These are phyloP conservation scores for Hibiscus syriacus DNA, from an alignment of 345 rosid species.

Conservation along the genomic window DNA sequence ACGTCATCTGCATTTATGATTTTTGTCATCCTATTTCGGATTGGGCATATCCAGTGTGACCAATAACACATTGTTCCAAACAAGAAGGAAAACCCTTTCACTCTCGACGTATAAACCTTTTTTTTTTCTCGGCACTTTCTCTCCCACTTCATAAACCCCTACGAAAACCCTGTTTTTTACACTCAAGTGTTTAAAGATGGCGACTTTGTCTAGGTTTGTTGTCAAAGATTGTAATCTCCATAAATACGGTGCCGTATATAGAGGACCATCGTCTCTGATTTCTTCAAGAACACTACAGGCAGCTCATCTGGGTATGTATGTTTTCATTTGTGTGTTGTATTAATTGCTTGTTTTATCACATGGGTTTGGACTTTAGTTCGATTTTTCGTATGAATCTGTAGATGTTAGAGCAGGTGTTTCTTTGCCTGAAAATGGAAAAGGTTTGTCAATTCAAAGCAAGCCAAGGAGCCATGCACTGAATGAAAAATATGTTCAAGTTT, in stretches of 20 bases:
- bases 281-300: conserved; percentile 20
- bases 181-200: conserved; percentile 30
- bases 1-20: conserved; percentile 14
- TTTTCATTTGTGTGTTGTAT: conserved; percentile 7
- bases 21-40: background rate
- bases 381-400: conserved; percentile 13
- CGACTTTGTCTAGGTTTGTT: conserved; percentile 56
- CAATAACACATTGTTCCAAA: background rate
- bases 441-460: conserved; percentile 26
- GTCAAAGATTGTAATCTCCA: conserved; percentile 40
- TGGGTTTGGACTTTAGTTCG: conserved; percentile 1
- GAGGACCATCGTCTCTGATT: conserved; percentile 19
- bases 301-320: conserved; percentile 52
- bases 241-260: conserved; percentile 18
- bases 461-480: background rate
- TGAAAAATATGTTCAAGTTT: too few relatives aligned
- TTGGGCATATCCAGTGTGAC: background rate
- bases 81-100: background rate
- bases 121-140: too few relatives aligned
- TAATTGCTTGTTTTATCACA: conserved; percentile 9
- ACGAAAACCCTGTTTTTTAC: background rate
- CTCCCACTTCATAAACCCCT: background rate
- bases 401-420: conserved; percentile 33
- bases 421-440: background rate
- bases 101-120: background rate